A percentile compares a stretch with the other conserved stretches of the same genome.
These are phyloP conservation scores for Cruciata laevipes DNA, from an alignment of 257 asterid genomes.

Conservation along the genomic window DNA sequence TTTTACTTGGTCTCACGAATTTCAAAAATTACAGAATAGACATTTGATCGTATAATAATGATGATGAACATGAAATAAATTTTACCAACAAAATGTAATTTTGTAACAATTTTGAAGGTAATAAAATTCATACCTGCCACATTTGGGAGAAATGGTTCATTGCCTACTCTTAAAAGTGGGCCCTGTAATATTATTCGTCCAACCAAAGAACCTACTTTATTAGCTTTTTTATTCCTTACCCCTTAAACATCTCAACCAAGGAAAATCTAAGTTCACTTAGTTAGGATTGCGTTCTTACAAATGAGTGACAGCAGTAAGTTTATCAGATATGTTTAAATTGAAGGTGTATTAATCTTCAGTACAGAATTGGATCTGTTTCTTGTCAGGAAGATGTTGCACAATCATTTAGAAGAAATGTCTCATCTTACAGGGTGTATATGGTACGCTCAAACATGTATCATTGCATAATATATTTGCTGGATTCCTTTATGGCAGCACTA, in stretches of 20 bases:
- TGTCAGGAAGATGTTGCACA: constrained; percentile 43
- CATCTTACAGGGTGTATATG: constrained; percentile 76
- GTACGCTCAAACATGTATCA: constrained; percentile 28
- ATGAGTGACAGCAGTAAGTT: constrained; percentile 13
- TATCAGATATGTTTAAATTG: constrained; percentile 12
- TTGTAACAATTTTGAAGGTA: not conserved
- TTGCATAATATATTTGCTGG: not conserved
- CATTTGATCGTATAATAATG: too few relatives aligned
- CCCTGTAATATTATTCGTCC: not conserved
- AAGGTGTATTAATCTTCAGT: constrained; percentile 38
- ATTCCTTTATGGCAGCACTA: constrained; percentile 12
- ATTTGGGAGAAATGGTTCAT: too few relatives aligned
- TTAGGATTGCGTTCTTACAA: constrained; percentile 13
- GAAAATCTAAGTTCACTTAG: not conserved
- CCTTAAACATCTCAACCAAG: not conserved
- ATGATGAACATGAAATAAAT: too few relatives aligned
- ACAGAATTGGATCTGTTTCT: constrained; percentile 50
- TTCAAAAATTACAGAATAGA: too few relatives aligned
- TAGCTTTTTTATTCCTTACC: too few relatives aligned
- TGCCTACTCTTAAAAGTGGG: not conserved
- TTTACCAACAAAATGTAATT: not conserved
- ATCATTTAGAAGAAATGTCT: constrained; percentile 46
- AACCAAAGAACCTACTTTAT: too few relatives aligned
- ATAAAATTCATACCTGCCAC: not conserved
- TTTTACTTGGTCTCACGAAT: too few relatives aligned